Conservation (phyloP, 1,139 yeast species). For the Magnusiomyces sp. region DNA sequence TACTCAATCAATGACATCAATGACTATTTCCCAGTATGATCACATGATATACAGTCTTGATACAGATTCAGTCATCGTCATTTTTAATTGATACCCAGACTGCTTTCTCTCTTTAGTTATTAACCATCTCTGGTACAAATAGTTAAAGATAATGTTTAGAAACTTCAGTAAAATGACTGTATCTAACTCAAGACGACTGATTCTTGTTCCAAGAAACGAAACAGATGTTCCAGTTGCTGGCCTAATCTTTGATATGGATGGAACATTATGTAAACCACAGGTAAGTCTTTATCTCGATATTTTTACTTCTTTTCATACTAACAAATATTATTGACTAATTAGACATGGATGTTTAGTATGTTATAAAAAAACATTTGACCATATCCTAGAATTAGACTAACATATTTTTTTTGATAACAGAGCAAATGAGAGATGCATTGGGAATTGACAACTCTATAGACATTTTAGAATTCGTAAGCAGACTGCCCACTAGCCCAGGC, state of each 20-base stretch:
- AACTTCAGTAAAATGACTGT: neutral
- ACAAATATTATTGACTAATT: constrained; percentile 10
- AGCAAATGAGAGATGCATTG: constrained; percentile 49
- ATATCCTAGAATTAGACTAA: neutral
- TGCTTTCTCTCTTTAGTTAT: too few relatives aligned
- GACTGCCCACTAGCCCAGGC: constrained; percentile 27
- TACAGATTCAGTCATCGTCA: too few relatives aligned
- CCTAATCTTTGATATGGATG: constrained; percentile 62
- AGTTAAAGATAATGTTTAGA: too few relatives aligned
- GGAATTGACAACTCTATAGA: constrained; percentile 43
- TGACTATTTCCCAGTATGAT: too few relatives aligned
- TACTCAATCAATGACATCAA: too few relatives aligned
- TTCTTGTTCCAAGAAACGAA: constrained; percentile 26
- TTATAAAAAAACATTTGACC: constrained; percentile 4
- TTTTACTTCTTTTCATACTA: neutral
- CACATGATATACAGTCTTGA: too few relatives aligned
- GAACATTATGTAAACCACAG: constrained; percentile 56
- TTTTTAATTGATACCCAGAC: too few relatives aligned
- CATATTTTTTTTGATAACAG: constrained; percentile 19
- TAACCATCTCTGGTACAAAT: too few relatives aligned
- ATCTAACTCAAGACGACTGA: constrained; percentile 19
- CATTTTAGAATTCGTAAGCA: constrained; percentile 42
- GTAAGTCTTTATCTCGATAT: constrained; percentile 19
- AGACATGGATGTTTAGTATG: constrained; percentile 53
- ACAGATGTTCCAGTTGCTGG: constrained; percentile 39